Base-by-base conservation (phyloP, 345 rosid species). In the Pistacia atlantica region DNA sequence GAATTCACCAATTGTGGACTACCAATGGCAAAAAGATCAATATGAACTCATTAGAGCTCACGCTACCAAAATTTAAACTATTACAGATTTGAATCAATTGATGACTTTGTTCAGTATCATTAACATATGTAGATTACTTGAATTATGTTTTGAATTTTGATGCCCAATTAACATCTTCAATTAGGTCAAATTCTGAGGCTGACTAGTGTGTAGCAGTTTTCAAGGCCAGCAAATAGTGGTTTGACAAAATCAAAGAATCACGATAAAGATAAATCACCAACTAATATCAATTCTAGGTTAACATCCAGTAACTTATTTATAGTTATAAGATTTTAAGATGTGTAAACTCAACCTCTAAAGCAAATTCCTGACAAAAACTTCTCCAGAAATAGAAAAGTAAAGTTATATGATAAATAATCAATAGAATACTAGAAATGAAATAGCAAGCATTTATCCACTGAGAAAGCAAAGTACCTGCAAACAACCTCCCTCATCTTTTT, bases 401-500 rank as follows among this genome's bases (percentile, higher is more conserved):
- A 72, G 7, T 8, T 62, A 16, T 25, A 18, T 22, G 22, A 16
- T 14, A 18, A 46, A 28, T 17, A 25, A 11, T 73, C 10, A 42
- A 28, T 42, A 61, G 28, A 60, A 61, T 25, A 48, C 46, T 10
- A 31, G 7, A 73, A 57, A 52, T 3, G 64, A 58, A 13, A 76
- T 20, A 49, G 65, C 68, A 38, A 65, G 35, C 65, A 72, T 42
- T 49, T 61, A 75, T 73, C 20, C 65, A 57, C 1, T 48, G 70
- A 18, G 60, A 67, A 5, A 28, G 14, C 20, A 56, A 8, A 75
- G 55, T 88, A 96, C 97, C 99, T 89, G 95, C 85, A 96, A 84
- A 80, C 85, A 91, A 83, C 95, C 99, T 65, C 95, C 99, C 64
- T 95, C 97, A 80, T 92, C 97, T 67, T 89, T 87, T 48, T 83